Conservation (phyloP, 1,139 yeast species). For the Kodamaea suecica region DNA sequence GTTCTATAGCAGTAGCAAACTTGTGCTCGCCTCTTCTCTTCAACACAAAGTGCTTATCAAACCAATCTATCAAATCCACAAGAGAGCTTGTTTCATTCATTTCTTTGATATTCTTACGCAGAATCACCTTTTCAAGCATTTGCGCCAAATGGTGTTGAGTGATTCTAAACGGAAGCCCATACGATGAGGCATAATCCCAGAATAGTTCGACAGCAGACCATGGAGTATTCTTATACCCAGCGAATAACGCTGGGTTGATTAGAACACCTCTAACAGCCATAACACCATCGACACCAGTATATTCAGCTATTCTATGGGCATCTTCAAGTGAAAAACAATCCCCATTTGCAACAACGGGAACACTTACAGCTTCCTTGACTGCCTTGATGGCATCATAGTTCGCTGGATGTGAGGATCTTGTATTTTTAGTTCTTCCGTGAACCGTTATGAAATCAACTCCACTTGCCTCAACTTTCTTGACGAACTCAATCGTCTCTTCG, state of each 20-base stretch:
- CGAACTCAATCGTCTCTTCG: conserved; percentile 69
- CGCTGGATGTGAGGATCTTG: conserved; percentile 81
- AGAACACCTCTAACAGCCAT: conserved; percentile 94
- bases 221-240: conserved; percentile 70
- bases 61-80: conserved; percentile 74
- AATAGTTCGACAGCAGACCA: conserved; percentile 88
- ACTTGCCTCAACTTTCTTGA: conserved; percentile 68
- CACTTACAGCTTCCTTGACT: conserved; percentile 56
- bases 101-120: conserved; percentile 53
- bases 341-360: conserved; percentile 94
- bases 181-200: conserved; percentile 73
- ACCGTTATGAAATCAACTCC: conserved; percentile 94
- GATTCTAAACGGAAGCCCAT: conserved; percentile 80
- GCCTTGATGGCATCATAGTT: conserved; percentile 75
- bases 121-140: conserved; percentile 68
- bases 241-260: conserved; percentile 82
- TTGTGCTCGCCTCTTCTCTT: conserved; percentile 64
- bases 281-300: conserved; percentile 83
- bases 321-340: conserved; percentile 77
- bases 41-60: conserved; percentile 66
- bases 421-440: conserved; percentile 85
- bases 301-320: conserved; percentile 54
- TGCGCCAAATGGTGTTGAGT: conserved; percentile 86
- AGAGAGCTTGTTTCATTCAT: conserved; percentile 61
- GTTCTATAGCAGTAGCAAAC: conserved; percentile 58